Base-by-base conservation (phyloP, 192 early-diverging fungal species). In the Pilaira anomala region DNA sequence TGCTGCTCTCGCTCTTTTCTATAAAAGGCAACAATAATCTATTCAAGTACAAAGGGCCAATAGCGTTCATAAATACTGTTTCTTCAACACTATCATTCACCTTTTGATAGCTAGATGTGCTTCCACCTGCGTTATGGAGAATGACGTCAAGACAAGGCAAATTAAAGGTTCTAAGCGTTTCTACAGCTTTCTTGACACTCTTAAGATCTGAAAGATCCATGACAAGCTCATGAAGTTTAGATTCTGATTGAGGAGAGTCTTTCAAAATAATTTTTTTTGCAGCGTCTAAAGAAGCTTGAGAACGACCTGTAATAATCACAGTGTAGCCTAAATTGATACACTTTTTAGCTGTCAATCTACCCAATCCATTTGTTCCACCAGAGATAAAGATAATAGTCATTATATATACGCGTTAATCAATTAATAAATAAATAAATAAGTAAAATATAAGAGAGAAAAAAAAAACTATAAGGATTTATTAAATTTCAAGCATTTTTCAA, bases 241-340 rank as follows among this genome's bases (percentile, higher is more conserved):
- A 18, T 4, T 40, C 46, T 12, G n/a, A 24, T 2, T 22, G 4
- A 18, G 13, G 41, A 11, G 36, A 41, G 12, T 45, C 25, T 12
- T 62, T 50, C 33, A 63, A 18, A 36, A 68, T 55, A 7, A 36
- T 36, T 14, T 53, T 39, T 8, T 44, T 29, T 1, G 66, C 51
- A 44, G 30, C 45, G 7, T 55, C 18, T 18, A 45, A 24, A 6
- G 53, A 62, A 11, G 26, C 21, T 19, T 52, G 28, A 16, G 51
- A 51, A 16, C 66, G 36, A 18, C 66, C 50, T 3, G 66, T 68
- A 45, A 68, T 62, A 29, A 68, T 57, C 0, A 68, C 66, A 14
- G 50, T 62, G 6, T 91, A 88, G 87, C 80, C 82, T 6, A 84
- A 75, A 79, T 87, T 83, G 21, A 83, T 76, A 39, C 76, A 88